Conservation (phyloP, 169 alveolate species). For the Ichthyophthirius multifiliis region DNA sequence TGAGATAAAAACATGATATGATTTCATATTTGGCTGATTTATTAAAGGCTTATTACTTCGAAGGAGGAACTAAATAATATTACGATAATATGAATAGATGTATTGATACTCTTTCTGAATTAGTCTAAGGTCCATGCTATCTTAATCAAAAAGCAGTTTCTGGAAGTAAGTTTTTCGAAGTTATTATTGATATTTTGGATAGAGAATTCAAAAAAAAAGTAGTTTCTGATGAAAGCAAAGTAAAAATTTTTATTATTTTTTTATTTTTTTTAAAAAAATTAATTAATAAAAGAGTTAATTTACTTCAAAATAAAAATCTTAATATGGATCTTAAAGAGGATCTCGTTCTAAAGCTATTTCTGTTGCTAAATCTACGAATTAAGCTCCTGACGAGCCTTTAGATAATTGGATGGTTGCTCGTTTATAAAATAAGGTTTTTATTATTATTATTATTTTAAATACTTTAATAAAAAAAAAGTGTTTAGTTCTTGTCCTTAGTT, state of each 20-base stretch:
- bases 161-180: constrained; percentile 57
- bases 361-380: background rate
- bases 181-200: constrained; percentile 50
- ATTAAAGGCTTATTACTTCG: constrained; percentile 51
- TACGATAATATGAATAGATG: constrained; percentile 60
- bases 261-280: background rate
- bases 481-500: constrained; percentile 8
- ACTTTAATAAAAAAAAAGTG: constrained; percentile 14
- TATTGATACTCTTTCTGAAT: constrained; percentile 58
- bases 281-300: background rate
- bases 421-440: background rate
- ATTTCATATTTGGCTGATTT: constrained; percentile 56
- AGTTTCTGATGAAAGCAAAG: constrained; percentile 10
- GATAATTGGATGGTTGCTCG: background rate
- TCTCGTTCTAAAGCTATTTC: background rate
- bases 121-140: constrained; percentile 67
- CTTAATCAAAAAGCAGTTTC: constrained; percentile 55
- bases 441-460: background rate
- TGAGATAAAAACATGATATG: constrained; percentile 59
- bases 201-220: background rate
- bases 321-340: background rate
- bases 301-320: background rate
- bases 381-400: background rate
- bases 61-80: constrained; percentile 18
- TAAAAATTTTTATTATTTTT: background rate